Conservation (phyloP, 2,329 filamentous ascomycete genomes). For the Tothia fuscella region DNA sequence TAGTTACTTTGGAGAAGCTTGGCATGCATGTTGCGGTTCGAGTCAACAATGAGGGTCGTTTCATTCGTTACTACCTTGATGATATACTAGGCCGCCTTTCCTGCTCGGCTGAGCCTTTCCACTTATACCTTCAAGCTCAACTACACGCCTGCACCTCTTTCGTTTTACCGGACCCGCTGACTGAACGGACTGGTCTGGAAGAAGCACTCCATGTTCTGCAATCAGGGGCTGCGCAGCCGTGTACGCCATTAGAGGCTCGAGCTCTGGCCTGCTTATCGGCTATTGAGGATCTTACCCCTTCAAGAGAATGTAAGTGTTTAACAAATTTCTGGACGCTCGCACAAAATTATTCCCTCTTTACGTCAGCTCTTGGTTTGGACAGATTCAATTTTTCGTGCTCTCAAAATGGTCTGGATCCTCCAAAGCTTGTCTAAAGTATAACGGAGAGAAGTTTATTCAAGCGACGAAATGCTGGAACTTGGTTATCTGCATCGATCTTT, state of each 20-base stretch:
- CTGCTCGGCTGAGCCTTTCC: conserved; percentile 11
- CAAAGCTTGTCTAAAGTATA: too few species aligned
- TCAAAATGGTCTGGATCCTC: too few species aligned
- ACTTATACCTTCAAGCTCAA: conserved; percentile 18
- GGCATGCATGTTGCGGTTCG: conserved; percentile 34
- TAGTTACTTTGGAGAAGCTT: conserved; percentile 17
- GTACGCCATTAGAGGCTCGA: conserved; percentile 11
- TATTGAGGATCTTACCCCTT: conserved; percentile 19
- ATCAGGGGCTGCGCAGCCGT: conserved; percentile 13
- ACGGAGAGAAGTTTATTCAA: too few species aligned
- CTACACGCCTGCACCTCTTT: conserved; percentile 28
- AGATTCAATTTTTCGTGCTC: too few species aligned
- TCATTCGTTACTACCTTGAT: conserved; percentile 34
- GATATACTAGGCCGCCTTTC: conserved; percentile 10
- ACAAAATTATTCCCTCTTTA: too few species aligned
- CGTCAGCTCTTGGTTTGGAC: too few species aligned
- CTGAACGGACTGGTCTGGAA: conserved; percentile 20
- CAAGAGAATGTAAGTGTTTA: too few species aligned
- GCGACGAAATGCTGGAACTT: too few species aligned
- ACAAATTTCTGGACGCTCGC: too few species aligned
- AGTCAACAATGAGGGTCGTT: conserved; percentile 25
- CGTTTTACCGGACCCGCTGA: conserved; percentile 24
- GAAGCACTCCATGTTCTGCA: conserved; percentile 19
- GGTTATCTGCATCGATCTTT: too few species aligned
- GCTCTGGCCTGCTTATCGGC: conserved; percentile 13